Conservation (phyloP, 2,329 filamentous ascomycete species). For the Hypoxylon sp. region DNA sequence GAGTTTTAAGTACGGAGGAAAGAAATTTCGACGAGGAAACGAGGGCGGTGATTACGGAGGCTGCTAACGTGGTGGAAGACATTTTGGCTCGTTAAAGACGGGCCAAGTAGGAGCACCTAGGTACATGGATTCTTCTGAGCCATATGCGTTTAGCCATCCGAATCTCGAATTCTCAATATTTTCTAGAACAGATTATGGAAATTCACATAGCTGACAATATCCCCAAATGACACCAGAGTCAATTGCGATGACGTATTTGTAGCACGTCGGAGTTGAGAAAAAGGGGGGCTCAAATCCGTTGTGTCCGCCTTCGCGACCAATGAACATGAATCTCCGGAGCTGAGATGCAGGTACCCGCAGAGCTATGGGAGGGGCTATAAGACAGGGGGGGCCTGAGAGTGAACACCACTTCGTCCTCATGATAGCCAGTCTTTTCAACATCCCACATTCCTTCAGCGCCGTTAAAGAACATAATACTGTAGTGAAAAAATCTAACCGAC, state of each 20-base stretch:
- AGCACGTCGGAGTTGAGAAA: neutral
- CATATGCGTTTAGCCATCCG: too few species aligned
- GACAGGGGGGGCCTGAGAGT: too few species aligned
- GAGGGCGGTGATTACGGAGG: neutral
- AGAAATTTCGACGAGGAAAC: neutral
- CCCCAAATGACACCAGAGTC: too few species aligned
- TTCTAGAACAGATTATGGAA: too few species aligned
- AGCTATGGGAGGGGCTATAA: too few species aligned
- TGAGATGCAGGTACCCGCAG: neutral
- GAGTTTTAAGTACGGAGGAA: conserved; percentile 1
- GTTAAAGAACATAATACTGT: neutral
- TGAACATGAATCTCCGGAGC: neutral
- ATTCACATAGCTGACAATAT: too few species aligned
- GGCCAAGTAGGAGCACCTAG: too few species aligned
- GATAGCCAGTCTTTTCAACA: neutral
- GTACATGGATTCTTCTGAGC: too few species aligned
- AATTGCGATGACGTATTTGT: too few species aligned
- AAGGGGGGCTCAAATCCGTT: neutral
- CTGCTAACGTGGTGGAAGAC: neutral
- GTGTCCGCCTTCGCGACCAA: neutral
- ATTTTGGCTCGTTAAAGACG: too few species aligned
- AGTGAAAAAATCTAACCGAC: neutral
- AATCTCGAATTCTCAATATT: too few species aligned
- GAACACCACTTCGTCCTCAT: neutral
- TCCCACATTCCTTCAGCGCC: too few species aligned